Percentiles rank a stretch among this genome's conserved stretches.
These are phyloP conservation scores for Fusarium sp. DNA, from an alignment of 2,329 filamentous ascomycete genomes.

Conservation along the genomic window DNA sequence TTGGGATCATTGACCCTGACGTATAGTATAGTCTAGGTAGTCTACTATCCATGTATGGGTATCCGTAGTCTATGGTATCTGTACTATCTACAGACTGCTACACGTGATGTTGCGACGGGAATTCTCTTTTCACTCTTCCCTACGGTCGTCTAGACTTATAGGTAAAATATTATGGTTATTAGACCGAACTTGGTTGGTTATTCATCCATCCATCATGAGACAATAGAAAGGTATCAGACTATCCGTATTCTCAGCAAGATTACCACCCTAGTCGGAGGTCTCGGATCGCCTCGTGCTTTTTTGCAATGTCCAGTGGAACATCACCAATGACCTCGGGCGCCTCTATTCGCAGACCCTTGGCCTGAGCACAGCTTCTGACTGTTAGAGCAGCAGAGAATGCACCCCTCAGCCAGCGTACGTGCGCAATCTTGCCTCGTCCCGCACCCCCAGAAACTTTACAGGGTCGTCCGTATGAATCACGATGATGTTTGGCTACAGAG, in stretches of 20 bases:
- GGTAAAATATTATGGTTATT: not conserved
- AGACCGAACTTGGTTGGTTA: not conserved
- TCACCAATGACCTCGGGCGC: slow-evolving; percentile 7
- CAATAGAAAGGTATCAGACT: slow-evolving; percentile 15
- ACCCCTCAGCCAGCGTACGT: slow-evolving; percentile 2
- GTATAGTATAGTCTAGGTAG: not conserved
- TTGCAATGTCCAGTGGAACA: not conserved
- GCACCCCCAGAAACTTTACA: slow-evolving; percentile 11
- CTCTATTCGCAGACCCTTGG: slow-evolving; percentile 15
- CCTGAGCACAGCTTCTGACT: not conserved
- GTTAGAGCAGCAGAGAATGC: not conserved
- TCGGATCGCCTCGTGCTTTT: slow-evolving; percentile 24
- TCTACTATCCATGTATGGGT: too few relatives aligned
- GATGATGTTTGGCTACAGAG: slow-evolving; percentile 15
- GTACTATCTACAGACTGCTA: not conserved
- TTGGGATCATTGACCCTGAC: slow-evolving; percentile 28
- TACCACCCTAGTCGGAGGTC: slow-evolving; percentile 9
- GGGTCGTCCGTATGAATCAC: slow-evolving; percentile 7
- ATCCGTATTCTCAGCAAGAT: not conserved
- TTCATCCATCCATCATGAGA: slow-evolving; percentile 23
- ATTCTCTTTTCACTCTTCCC: slow-evolving; percentile 6
- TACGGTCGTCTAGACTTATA: not conserved
- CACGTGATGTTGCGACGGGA: slow-evolving; percentile 7
- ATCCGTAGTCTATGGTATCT: not conserved
- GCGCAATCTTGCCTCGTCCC: slow-evolving; percentile 18